phyloP scores from a whole-genome alignment of 2,329 filamentous ascomycete genomes.

The Cordyceps cicadae region DNA sequence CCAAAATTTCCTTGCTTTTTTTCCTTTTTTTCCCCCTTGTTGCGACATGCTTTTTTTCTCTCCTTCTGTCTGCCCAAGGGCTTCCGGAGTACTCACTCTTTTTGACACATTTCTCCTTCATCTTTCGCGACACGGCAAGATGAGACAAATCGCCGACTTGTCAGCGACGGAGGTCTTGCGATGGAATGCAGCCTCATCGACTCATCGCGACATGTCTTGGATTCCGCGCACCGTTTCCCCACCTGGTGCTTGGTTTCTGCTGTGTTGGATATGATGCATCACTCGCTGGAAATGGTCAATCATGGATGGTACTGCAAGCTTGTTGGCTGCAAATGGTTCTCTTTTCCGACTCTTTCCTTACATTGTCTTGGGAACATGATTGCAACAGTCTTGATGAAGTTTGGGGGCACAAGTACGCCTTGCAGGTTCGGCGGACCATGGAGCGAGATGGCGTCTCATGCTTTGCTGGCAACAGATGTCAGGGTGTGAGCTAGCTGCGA shows the following conservation, averaged over 20 bases:
- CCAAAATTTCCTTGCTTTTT: constrained; percentile 1
- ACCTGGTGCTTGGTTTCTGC: not conserved
- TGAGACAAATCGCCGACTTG: constrained; percentile 11
- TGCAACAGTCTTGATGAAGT: not conserved
- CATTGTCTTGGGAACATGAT: not conserved
- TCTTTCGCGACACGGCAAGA: constrained; percentile 6
- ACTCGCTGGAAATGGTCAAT: not conserved
- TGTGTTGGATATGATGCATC: not conserved
- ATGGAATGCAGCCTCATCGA: constrained; percentile 23
- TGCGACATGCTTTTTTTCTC: constrained; percentile 8
- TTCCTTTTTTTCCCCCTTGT: constrained; percentile 3
- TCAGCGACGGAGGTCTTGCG: constrained; percentile 17
- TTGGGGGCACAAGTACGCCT: not conserved
- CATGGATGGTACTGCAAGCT: not conserved
- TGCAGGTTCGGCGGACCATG: not conserved
- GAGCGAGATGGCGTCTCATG: not conserved
- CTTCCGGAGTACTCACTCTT: not conserved
- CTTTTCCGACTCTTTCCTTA: not conserved
- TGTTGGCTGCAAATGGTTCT: not conserved
- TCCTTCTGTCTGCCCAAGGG: not conserved
- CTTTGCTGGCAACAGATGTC: constrained; percentile 8
- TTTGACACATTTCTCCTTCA: constrained; percentile 4
- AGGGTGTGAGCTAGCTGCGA: not conserved
- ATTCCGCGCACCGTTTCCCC: constrained; percentile 11
- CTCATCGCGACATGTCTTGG: constrained; percentile 24